phyloP scores from a whole-genome alignment of 2,329 filamentous ascomycete species.

The Akanthomyces muscarius region DNA sequence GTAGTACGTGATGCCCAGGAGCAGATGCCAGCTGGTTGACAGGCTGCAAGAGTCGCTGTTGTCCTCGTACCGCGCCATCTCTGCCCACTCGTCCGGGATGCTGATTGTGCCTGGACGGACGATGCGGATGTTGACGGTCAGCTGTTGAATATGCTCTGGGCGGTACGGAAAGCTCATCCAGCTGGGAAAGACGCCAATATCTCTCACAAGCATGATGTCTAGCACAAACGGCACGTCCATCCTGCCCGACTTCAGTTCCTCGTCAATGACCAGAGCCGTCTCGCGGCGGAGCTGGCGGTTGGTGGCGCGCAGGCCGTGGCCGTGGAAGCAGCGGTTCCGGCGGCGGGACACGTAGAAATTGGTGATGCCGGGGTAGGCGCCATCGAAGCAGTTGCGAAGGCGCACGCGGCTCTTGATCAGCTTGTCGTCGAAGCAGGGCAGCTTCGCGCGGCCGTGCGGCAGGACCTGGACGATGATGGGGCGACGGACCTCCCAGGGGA shows the following conservation, averaged over 20 bases:
- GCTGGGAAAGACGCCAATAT: background rate
- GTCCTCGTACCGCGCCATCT: background rate
- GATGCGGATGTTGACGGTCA: background rate
- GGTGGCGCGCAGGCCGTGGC: background rate
- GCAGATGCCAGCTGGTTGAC: too few relatives aligned
- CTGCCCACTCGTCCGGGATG: background rate
- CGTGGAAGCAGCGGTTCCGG: background rate
- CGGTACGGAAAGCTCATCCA: background rate
- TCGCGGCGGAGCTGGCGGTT: background rate
- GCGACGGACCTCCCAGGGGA: slow-evolving; percentile 4
- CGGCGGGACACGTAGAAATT: slow-evolving; percentile 3
- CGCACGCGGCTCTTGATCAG: background rate
- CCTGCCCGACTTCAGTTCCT: background rate
- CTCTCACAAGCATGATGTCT: background rate
- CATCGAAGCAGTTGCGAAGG: slow-evolving; percentile 11
- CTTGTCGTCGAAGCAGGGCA: background rate
- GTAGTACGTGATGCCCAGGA: too few relatives aligned
- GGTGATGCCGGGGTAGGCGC: background rate
- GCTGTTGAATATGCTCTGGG: background rate
- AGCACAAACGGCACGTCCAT: background rate
- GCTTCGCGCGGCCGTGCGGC: background rate
- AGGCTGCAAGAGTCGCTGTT: too few relatives aligned
- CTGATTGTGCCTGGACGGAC: background rate
- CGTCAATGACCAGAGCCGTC: background rate
- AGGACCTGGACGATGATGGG: background rate